Base-by-base conservation (phyloP, 768 basidiomycete species). In the Auriscalpium orientale region DNA sequence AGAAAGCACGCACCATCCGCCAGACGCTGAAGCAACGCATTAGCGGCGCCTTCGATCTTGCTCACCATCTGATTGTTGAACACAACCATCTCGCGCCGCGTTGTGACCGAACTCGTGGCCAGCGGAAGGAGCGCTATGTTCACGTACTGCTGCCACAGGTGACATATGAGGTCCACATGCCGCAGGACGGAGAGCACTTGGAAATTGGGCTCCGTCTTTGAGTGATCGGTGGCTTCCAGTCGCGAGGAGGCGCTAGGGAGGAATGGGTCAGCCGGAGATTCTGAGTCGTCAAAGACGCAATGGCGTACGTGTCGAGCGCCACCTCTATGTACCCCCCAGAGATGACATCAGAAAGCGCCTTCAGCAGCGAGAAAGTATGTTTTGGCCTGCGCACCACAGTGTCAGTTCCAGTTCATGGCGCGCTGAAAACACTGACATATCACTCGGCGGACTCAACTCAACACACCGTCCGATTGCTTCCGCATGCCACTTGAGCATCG, bases 81-180 rank as follows among this genome's bases (percentile, higher is more conserved):
- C 15, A 90, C 81, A 6, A 82, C 81, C 91, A 98, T 95, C 69
- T 98, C 95, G 20, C 95, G 81, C 50, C 95, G 82, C 38, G 85
- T 80, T 4, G 93, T 92, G 7, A 95, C 89, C 0, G 89, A 90
- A 11, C 85, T 84, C 56, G 82, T 85, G 0, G 91, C 87, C 15
- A 99, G 76, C 0, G 97, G 95, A 13, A 97, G 76, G 7, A 99
- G 71, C 0, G 94, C 97, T 18, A 91, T 89, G 49, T 88, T 89
- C 64, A 92, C 82, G 70, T 98, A 99, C 67, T 90, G 89, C 66
- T 98, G 97, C 95, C 95, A 98, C 11, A 99, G 80, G 66, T 98
- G 91, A 66, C 89, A 92, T 55, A 95, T 87, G 46, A 95, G 80
- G 71, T 95, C 94, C 36, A 89, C 82, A 3, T 79, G 74, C 55